These are phyloP conservation scores for Withania somnifera DNA, from an alignment of 305 asterid species.

Conservation along the genomic window DNA sequence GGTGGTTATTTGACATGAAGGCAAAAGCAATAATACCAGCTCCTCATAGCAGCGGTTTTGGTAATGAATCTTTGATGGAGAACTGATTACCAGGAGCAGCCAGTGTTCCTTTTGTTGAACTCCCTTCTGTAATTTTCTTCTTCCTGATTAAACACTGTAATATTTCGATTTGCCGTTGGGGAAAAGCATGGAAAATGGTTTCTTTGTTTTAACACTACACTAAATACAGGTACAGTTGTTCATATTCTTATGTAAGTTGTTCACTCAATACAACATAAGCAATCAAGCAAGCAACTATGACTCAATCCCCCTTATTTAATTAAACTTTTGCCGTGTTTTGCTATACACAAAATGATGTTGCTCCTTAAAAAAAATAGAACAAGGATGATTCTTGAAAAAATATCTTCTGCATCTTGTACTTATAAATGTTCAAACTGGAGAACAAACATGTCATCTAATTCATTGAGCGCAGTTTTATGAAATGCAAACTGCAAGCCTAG, in stretches of 20 bases:
- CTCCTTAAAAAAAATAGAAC: not conserved
- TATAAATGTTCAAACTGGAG: not conserved
- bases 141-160: not conserved
- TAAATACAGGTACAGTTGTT: not conserved
- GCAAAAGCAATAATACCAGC: not conserved
- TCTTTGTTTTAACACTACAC: not conserved
- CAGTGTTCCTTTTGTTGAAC: not conserved
- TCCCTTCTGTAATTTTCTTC: not conserved
- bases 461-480: too few species aligned
- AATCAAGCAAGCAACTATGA: not conserved
- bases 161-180: not conserved
- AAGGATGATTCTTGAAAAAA: not conserved
- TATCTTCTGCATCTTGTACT: not conserved
- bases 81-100: not conserved
- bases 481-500: too few species aligned
- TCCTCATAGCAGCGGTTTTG: not conserved
- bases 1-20: constrained; percentile 27
- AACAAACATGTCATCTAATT: not conserved
- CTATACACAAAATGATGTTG: too few species aligned
- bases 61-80: not conserved
- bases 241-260: not conserved
- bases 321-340: not conserved
- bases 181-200: not conserved
- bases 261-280: not conserved
- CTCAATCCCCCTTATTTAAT: not conserved